A percentile compares a stretch with the other conserved stretches of the same genome.
phyloP scores from a whole-genome alignment of 768 basidiomycete genomes.

The Auriscalpium microsporum region DNA sequence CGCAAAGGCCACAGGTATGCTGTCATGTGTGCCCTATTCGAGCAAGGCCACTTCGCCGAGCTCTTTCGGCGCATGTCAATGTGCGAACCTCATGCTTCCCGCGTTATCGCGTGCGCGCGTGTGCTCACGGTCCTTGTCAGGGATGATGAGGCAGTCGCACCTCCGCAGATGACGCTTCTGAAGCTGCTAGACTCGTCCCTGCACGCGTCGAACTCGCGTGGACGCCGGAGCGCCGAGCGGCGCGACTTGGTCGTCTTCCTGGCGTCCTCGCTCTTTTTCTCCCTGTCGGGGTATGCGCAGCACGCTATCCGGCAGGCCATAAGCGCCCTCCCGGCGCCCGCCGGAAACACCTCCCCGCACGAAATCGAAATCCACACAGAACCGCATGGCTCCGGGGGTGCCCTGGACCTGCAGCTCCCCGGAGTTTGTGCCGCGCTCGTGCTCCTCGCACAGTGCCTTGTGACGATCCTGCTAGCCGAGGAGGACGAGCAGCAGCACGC shows the following conservation, averaged over 20 bases:
- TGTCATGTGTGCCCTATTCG: conserved; percentile 9
- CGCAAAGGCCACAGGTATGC: conserved; percentile 10
- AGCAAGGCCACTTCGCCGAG: conserved; percentile 12
- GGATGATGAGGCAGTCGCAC: conserved; percentile 63
- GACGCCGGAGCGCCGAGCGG: neutral
- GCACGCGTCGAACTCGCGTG: conserved; percentile 35
- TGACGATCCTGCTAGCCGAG: conserved; percentile 8
- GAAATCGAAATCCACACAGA: neutral
- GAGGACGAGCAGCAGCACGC: neutral
- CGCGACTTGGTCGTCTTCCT: conserved; percentile 3
- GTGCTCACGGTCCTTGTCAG: conserved; percentile 27
- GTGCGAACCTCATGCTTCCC: conserved; percentile 1
- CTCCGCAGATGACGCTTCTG: conserved; percentile 80
- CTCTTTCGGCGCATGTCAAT: conserved; percentile 8
- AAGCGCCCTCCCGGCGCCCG: neutral
- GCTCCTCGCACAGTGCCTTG: conserved; percentile 9
- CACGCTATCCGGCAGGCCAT: conserved; percentile 6
- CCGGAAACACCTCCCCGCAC: neutral
- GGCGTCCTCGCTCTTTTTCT: neutral
- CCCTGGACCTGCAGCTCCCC: conserved; percentile 10
- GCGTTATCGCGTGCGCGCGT: neutral
- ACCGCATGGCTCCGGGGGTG: neutral
- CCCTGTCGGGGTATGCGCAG: neutral
- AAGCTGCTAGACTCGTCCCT: conserved; percentile 83
- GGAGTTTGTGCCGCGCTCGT: conserved; percentile 10